A percentile compares a stretch with the other conserved stretches of the same genome.
These are phyloP conservation scores for Vickermania spadyakhi DNA, from an alignment of 208 protist genomes.

Conservation along the genomic window DNA sequence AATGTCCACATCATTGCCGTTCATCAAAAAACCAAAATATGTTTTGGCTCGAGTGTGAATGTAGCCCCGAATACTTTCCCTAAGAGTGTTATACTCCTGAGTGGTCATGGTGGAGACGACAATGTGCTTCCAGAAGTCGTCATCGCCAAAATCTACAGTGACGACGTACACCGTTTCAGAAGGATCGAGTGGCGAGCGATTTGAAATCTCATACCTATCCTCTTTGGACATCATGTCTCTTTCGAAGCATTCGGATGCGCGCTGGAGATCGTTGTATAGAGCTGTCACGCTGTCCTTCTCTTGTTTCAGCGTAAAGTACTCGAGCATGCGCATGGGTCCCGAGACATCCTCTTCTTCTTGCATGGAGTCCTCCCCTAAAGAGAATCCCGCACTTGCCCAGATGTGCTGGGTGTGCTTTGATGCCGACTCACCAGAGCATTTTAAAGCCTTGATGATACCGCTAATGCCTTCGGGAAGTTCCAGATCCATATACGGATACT, in stretches of 20 bases:
- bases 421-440: constrained; percentile 2
- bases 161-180: constrained; percentile 62
- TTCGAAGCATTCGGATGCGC: constrained; percentile 37
- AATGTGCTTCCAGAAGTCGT: constrained; percentile 43
- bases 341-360: constrained; percentile 5
- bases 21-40: constrained; percentile 73
- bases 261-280: constrained; percentile 30
- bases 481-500: constrained; percentile 33
- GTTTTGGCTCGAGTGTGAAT: constrained; percentile 46
- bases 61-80: constrained; percentile 25
- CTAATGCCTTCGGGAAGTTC: constrained; percentile 18
- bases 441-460: constrained; percentile 7
- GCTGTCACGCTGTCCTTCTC: constrained; percentile 39
- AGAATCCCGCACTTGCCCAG: neutral
- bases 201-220: constrained; percentile 48
- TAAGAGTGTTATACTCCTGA: constrained; percentile 39
- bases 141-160: constrained; percentile 66
- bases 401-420: neutral
- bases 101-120: constrained; percentile 19
- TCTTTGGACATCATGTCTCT: constrained; percentile 53
- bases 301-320: constrained; percentile 37
- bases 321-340: constrained; percentile 33
- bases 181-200: constrained; percentile 37
- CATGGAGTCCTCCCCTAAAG: neutral
- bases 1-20: constrained; percentile 65